Evolutionary conservation across 768 basidiomycete species (phyloP).

Genomic region (Hortiboletus campestris): DNA sequence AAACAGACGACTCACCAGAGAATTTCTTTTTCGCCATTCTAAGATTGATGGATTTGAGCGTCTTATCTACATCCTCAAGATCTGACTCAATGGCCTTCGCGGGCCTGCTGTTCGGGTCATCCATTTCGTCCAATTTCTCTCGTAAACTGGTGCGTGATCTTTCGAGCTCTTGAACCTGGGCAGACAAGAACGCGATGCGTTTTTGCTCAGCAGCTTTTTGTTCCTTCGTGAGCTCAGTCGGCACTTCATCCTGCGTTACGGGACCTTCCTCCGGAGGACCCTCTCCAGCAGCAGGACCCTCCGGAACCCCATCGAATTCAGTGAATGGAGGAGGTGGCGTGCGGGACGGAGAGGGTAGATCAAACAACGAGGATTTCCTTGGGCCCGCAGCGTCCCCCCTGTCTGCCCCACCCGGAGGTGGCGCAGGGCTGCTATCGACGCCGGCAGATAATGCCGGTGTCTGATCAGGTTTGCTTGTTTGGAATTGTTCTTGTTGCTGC

Average conservation of each 20-base stretch:
- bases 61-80: conserved; percentile 16
- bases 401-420: background rate
- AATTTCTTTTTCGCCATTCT: conserved; percentile 24
- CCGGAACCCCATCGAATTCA: conserved; percentile 14
- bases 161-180: conserved; percentile 19
- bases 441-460: conserved; percentile 2
- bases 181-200: conserved; percentile 19
- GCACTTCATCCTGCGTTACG: conserved; percentile 17
- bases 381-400: background rate
- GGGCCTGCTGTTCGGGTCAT: background rate
- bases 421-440: conserved; percentile 7
- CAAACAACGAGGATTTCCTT: conserved; percentile 1
- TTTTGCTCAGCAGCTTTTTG: conserved; percentile 23
- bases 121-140: background rate
- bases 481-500: background rate
- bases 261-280: conserved; percentile 7
- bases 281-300: conserved; percentile 2
- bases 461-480: background rate
- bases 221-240: conserved; percentile 18
- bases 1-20: conserved; percentile 7
- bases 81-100: conserved; percentile 14
- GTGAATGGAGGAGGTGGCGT: conserved; percentile 31
- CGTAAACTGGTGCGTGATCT: background rate
- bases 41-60: conserved; percentile 2
- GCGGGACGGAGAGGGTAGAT: conserved; percentile 6